Evolutionary conservation across 73 alveolate species (phyloP).

Genomic region (Blepharisma japonicum): DNA sequence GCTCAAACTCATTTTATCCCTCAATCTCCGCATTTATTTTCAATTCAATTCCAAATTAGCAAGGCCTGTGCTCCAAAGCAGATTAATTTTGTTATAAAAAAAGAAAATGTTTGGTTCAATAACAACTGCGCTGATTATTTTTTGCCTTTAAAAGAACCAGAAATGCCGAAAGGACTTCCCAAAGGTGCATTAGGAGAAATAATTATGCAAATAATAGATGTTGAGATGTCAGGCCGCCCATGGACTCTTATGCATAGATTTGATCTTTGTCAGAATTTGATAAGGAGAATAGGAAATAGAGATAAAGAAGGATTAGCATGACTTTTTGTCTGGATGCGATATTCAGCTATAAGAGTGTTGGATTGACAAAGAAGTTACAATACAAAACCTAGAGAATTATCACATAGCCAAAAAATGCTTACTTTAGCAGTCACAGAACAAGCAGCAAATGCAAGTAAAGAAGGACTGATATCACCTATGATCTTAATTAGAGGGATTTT

Average conservation of each 20-base stretch:
- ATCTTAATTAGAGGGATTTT: conserved; percentile 40
- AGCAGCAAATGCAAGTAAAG: background rate
- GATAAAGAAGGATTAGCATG: conserved; percentile 36
- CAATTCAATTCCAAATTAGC: background rate
- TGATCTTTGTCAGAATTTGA: conserved; percentile 51
- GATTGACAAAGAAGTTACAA: conserved; percentile 79
- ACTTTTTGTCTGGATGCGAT: conserved; percentile 71
- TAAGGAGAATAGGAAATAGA: conserved; percentile 19
- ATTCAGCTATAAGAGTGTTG: conserved; percentile 55
- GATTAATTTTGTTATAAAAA: conserved; percentile 1
- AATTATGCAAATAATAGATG: background rate
- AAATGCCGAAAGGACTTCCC: background rate
- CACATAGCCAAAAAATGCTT: conserved; percentile 53
- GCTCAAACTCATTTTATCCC: background rate
- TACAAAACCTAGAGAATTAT: conserved; percentile 77
- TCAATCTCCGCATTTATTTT: background rate
- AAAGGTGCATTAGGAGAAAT: background rate
- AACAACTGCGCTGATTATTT: background rate
- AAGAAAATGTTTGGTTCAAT: conserved; percentile 18
- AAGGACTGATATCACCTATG: background rate
- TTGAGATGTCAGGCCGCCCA: conserved; percentile 26
- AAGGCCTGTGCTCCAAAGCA: background rate
- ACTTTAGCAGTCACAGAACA: conserved; percentile 48
- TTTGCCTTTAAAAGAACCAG: background rate
- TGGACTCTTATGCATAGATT: conserved; percentile 87